Base-by-base conservation (phyloP, 73 alveolate genomes). In the Tetrahymena thermophila region DNA sequence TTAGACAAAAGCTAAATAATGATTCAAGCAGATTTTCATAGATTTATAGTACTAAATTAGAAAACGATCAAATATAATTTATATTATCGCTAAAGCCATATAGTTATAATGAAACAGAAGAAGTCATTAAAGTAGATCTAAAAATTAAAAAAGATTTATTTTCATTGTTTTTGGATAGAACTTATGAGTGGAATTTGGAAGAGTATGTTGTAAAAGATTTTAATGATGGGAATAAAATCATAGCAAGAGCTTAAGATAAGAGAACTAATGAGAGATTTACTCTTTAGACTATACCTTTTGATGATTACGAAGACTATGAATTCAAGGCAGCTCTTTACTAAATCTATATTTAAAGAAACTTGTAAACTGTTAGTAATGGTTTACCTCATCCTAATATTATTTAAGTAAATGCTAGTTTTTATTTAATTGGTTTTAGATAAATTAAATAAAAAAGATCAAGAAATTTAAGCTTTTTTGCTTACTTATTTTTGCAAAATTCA, bases 281-380 rank as follows among this genome's bases (percentile, higher is more conserved):
- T 35, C 56, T 95, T n/a, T 43, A 94, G 71, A 94, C 94, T 13
- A 95, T 95, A 25, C 93, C 93, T 56, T 95, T 85, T 44, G 94
- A 95, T 25, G 97, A 95, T 93, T 95, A 95, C 35, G 97, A 95
- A 25, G 97, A 95, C 83, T 95, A 95, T 89, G 94, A 95, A 34
- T 95, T 95, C 56, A 95, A 95, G 93, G 93, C 93, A 50, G 97
- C 97, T 4, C 43, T 95, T 19, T 95, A 95, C 34, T 85, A 95
- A 95, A 95, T 95, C 16, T 95, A 95, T 37, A 89, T 95, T 4
- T 71, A 71, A 71, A 71, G 37, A 71, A 71, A n/a, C 11, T 71
- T 71, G n/a, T 17, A 71, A 31, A 19, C 89, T 71, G 89, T 71
- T 13, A 71, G 37, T n/a, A 71, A 71, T 13, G 89, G 89, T 71